Evolutionary conservation across 345 rosid genomes (phyloP).

Genomic region (Euphorbia peplus): DNA sequence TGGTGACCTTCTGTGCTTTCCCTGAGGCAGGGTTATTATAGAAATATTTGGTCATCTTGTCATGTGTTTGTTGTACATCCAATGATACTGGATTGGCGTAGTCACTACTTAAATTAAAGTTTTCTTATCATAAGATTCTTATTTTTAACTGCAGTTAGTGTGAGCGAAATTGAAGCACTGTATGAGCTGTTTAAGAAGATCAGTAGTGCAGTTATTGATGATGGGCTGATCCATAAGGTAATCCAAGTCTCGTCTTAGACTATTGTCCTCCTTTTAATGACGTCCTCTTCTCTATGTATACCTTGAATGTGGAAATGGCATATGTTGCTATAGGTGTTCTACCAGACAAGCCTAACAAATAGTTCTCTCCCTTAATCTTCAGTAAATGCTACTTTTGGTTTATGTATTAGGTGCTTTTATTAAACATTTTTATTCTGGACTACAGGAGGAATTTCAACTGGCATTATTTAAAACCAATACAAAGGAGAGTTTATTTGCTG

Average conservation of each 20-base stretch:
- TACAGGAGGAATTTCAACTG: conserved; percentile 30
- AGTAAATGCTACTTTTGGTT: too few species aligned
- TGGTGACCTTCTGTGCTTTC: neutral
- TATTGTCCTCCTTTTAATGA: neutral
- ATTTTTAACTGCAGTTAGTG: conserved; percentile 25
- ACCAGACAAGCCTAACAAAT: neutral
- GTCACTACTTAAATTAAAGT: neutral
- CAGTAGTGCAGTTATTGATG: conserved; percentile 30
- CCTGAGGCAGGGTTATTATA: neutral
- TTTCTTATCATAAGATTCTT: neutral
- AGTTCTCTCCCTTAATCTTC: neutral
- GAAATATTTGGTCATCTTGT: neutral
- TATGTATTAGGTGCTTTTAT: neutral
- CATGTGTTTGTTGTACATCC: neutral
- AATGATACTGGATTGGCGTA: neutral
- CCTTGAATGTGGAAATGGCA: neutral
- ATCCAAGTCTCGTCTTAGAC: neutral
- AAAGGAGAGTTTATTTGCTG: conserved; percentile 31
- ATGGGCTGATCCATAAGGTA: conserved; percentile 30
- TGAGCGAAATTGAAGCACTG: conserved; percentile 28
- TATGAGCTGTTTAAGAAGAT: conserved; percentile 32
- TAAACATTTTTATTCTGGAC: neutral
- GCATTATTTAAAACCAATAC: conserved; percentile 29
- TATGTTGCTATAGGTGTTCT: neutral
- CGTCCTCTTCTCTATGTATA: neutral